Percentiles rank a stretch among this genome's conserved stretches.
Conservation (phyloP, 305 asterid species). For the Fraxinus sp. region DNA sequence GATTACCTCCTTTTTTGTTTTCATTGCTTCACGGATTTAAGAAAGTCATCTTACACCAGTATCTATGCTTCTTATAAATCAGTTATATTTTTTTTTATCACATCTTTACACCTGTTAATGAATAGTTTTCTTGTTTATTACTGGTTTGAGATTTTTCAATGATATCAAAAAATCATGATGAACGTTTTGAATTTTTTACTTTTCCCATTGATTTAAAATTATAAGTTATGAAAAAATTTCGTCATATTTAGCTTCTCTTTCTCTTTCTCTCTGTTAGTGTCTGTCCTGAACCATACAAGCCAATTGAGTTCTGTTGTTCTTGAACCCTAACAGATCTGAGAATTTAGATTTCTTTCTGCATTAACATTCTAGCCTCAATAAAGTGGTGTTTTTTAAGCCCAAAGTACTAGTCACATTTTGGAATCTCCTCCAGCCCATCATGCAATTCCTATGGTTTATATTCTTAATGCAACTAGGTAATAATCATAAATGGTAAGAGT, state of each 20-base stretch:
- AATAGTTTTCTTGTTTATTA: neutral
- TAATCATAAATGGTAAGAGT: neutral
- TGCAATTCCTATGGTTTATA: neutral
- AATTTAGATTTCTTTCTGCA: neutral
- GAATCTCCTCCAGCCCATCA: neutral
- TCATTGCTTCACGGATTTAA: neutral
- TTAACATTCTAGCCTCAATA: neutral
- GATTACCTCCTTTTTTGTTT: neutral
- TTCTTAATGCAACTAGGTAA: neutral
- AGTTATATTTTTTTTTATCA: neutral
- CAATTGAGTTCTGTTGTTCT: neutral
- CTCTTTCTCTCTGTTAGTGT: neutral
- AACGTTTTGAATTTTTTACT: neutral
- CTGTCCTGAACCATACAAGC: neutral
- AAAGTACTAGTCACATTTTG: neutral
- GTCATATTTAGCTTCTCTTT: neutral
- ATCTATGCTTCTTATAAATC: neutral
- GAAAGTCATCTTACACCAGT: neutral
- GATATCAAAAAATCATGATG: neutral
- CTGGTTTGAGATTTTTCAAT: neutral
- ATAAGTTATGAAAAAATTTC: neutral
- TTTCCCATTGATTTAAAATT: neutral
- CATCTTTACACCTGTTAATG: neutral
- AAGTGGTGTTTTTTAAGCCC: neutral
- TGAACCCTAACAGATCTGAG: neutral